These are phyloP conservation scores for Nephelium lappaceum DNA, from an alignment of 345 rosid genomes.

Conservation along the genomic window DNA sequence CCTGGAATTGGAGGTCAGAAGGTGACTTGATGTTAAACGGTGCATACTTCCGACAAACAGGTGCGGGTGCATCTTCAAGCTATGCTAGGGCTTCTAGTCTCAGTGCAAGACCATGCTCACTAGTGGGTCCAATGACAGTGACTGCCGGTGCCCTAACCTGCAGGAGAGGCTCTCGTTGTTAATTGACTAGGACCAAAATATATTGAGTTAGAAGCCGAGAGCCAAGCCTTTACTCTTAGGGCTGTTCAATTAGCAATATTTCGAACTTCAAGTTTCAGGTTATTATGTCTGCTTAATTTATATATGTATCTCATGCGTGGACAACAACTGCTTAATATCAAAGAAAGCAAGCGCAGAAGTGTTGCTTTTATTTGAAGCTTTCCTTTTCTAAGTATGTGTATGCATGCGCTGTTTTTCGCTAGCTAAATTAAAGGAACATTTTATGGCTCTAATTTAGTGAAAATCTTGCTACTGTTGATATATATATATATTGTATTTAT, in stretches of 20 bases:
- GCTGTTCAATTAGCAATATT: neutral
- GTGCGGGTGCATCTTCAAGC: constrained; percentile 51
- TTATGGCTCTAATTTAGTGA: neutral
- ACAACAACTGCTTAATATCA: neutral
- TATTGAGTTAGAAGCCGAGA: neutral
- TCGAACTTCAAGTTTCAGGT: neutral
- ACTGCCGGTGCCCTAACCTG: constrained; percentile 67
- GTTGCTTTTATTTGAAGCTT: neutral
- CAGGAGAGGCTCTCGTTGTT: constrained; percentile 59
- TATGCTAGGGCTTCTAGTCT: constrained; percentile 76
- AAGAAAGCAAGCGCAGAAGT: constrained; percentile 9
- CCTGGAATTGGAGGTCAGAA: constrained; percentile 81
- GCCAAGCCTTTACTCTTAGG: neutral
- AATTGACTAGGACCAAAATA: neutral
- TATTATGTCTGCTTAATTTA: neutral
- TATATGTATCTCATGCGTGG: neutral
- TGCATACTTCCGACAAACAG: constrained; percentile 64
- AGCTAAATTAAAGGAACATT: neutral
- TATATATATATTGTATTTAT: neutral
- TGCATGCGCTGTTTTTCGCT: neutral
- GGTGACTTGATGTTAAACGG: constrained; percentile 76
- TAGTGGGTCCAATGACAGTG: constrained; percentile 61
- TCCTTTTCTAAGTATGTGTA: neutral
- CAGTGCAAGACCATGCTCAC: constrained; percentile 69
- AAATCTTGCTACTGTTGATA: neutral